Base-by-base conservation (phyloP, 1,284 basidiomycete species). In the Malassezia sp. region DNA sequence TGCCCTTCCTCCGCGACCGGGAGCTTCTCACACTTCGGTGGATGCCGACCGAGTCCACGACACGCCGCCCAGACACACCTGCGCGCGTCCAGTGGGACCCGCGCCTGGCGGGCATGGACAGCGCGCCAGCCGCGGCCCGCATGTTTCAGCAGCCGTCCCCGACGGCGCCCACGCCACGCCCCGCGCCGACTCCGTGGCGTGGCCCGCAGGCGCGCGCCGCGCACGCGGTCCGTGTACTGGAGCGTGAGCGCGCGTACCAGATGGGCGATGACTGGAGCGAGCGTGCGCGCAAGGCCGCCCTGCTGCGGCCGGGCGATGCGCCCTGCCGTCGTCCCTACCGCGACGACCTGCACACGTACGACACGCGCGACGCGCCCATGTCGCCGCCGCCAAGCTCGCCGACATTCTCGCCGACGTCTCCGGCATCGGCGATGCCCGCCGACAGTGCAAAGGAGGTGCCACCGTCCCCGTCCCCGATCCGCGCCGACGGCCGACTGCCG, bases 21-120 rank as follows among this genome's bases (percentile, higher is more conserved):
- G 65, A 67, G 30, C 45, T 64, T 7, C 42, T 67, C 17, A 53
- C 60, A 24, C 55, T 67, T 26, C 59, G 61, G n/a, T 67, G 65
- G 65, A 45, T 50, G 1, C 51, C 60, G 9, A 52, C 56, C 52
- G 26, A 53, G 50, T 23, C 48, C 51, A 33, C 57, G 42, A 30
- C 48, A 48, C 37, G 57, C 18, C 22, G 20, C 17, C 30, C 27
- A 7, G 39, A 38, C 0, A 34, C 27, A 4, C n/a, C 50, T 38
- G 54, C 52, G 38, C 49, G 54, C 10, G 60, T 66, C 12, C 52
- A 57, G 23, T 63, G 61, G 60, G 53, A 63, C 14, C 33, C 34
- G 17, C 32, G 35, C 23, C 45, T 41, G 2, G 23, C 36, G 5
- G 36, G 5, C 4, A 7, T 4, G 34, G 34, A 23, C 20, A 21